Conservation (phyloP, 164 flowering plant species). For the Vitis cinerea region DNA sequence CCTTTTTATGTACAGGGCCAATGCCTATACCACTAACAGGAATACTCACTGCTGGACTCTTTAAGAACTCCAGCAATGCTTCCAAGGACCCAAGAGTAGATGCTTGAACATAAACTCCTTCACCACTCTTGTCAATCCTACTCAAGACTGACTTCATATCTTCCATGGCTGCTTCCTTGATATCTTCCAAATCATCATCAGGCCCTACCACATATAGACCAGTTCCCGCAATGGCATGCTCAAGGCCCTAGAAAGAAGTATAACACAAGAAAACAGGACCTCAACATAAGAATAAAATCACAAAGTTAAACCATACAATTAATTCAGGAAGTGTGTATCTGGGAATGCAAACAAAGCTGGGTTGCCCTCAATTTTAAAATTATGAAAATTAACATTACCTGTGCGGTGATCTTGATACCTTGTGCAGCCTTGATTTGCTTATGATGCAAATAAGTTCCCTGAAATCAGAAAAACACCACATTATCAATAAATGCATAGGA, state of each 20-base stretch:
- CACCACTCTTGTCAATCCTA: conserved; percentile 91
- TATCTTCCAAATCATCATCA: conserved; percentile 78
- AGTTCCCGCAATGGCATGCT: conserved; percentile 97
- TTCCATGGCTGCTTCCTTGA: conserved; percentile 72
- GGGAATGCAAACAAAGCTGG: not conserved
- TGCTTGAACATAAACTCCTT: conserved; percentile 96
- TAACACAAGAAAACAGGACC: not conserved
- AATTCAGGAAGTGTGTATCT: not conserved
- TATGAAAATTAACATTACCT: conserved; percentile 46
- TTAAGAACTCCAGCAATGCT: conserved; percentile 91
- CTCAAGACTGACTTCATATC: conserved; percentile 88
- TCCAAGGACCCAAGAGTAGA: conserved; percentile 98
- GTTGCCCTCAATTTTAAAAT: not conserved
- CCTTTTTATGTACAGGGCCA: conserved; percentile 97
- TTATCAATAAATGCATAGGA: not conserved
- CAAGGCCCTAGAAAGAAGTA: conserved; percentile 67
- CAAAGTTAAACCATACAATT: not conserved
- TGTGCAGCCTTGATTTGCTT: conserved; percentile 95
- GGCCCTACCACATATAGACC: conserved; percentile 84
- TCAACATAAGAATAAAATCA: not conserved
- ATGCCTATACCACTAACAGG: conserved; percentile 95
- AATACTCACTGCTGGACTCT: conserved; percentile 77
- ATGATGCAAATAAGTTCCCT: conserved; percentile 91
- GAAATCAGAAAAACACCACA: conserved; percentile 6
- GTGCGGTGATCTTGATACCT: conserved; percentile 93